Percentiles rank a stretch among this genome's conserved stretches.
Conservation (phyloP, 2,329 filamentous ascomycete species). For the Ascochyta viciae-villosae region DNA sequence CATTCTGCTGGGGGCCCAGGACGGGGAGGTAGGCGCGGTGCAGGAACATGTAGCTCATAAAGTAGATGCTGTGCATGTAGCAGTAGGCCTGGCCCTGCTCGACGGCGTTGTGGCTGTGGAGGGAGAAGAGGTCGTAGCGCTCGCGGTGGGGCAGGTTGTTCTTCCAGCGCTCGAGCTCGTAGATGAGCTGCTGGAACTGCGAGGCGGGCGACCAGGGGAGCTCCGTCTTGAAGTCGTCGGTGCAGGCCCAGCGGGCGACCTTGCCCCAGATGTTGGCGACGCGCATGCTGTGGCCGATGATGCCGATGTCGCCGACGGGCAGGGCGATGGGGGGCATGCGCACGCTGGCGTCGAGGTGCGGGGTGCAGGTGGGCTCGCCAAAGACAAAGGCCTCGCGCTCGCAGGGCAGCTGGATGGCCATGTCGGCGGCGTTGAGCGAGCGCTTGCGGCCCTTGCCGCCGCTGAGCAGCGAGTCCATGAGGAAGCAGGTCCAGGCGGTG, state of each 20-base stretch:
- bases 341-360: conserved; percentile 41
- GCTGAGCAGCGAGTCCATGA: conserved; percentile 53
- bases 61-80: conserved; percentile 53
- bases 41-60: conserved; percentile 53
- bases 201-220: conserved; percentile 47
- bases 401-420: conserved; percentile 50
- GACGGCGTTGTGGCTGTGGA: conserved; percentile 52
- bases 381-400: conserved; percentile 51
- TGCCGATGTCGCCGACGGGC: conserved; percentile 44
- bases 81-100: conserved; percentile 52
- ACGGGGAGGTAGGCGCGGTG: conserved; percentile 51
- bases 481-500: conserved; percentile 53
- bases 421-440: conserved; percentile 44
- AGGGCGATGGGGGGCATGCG: conserved; percentile 40
- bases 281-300: conserved; percentile 50
- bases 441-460: conserved; percentile 51
- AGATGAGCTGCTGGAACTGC: conserved; percentile 47
- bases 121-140: conserved; percentile 48
- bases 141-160: conserved; percentile 43
- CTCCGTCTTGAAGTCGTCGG: conserved; percentile 44
- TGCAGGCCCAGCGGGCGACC: conserved; percentile 51
- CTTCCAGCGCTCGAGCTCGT: conserved; percentile 47
- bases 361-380: conserved; percentile 47
- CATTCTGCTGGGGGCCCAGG: conserved; percentile 44
- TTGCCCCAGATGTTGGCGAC: conserved; percentile 52